phyloP scores from a whole-genome alignment of 2,329 filamentous ascomycete genomes.

The Pseudogymnoascus sp. region DNA sequence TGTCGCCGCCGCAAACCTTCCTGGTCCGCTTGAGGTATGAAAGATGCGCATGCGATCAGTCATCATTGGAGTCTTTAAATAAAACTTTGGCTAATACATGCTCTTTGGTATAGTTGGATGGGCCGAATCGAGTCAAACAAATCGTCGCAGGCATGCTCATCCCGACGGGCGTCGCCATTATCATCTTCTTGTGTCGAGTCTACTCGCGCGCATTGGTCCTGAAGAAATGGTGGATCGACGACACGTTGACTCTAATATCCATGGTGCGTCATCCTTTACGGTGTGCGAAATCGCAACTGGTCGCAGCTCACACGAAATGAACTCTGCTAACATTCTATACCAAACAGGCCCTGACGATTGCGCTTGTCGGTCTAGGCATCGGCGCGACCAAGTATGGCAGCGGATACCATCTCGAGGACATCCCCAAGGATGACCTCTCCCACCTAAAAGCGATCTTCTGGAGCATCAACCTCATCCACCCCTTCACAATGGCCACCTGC shows the following conservation, averaged over 20 bases:
- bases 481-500: conserved; percentile 38
- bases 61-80: background rate
- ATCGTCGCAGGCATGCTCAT: background rate
- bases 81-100: background rate
- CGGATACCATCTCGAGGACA: background rate
- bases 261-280: background rate
- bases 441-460: conserved; percentile 29
- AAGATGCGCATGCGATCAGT: background rate
- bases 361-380: background rate
- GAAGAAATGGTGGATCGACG: conserved; percentile 1
- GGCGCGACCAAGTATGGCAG: background rate
- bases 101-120: background rate
- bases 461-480: conserved; percentile 37
- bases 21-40: background rate
- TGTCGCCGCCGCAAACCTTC: background rate
- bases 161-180: background rate
- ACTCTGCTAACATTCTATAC: background rate
- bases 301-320: background rate
- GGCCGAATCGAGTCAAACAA: background rate
- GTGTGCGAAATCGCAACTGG: background rate
- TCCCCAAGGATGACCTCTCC: background rate
- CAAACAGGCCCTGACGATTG: background rate
- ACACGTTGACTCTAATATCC: background rate
- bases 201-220: conserved; percentile 1
- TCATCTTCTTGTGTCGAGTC: background rate